Conservation (phyloP, 371 early-diverging fungal genomes). For the Sporodiniella umbellata region DNA sequence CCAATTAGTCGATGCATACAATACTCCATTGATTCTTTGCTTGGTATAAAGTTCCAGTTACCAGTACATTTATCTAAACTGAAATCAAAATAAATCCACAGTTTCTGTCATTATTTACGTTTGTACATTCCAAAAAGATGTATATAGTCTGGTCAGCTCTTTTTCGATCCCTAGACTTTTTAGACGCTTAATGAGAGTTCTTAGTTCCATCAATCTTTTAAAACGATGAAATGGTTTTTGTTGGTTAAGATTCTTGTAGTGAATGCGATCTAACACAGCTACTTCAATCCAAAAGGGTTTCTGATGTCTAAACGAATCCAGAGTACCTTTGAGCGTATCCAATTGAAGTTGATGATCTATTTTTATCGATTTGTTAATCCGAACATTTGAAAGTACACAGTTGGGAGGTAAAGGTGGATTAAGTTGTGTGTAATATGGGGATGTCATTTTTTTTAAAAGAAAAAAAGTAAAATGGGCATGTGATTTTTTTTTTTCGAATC, state of each 20-base stretch:
- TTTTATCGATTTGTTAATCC: constrained; percentile 24
- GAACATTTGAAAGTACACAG: constrained; percentile 16
- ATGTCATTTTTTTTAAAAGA: background rate
- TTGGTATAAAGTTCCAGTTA: constrained; percentile 31
- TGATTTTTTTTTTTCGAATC: background rate
- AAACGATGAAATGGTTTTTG: constrained; percentile 41
- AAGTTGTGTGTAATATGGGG: constrained; percentile 20
- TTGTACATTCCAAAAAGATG: constrained; percentile 33
- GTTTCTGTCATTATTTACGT: constrained; percentile 13
- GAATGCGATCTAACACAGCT: constrained; percentile 26
- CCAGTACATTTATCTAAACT: constrained; percentile 22
- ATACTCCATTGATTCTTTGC: constrained; percentile 34
- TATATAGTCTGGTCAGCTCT: constrained; percentile 24
- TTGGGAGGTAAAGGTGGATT: constrained; percentile 20
- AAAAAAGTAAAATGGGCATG: background rate
- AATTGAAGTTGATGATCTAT: constrained; percentile 26
- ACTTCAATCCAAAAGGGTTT: constrained; percentile 39
- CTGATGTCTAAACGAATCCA: constrained; percentile 16
- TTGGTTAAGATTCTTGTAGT: constrained; percentile 36
- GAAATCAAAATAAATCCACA: background rate
- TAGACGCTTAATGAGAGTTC: constrained; percentile 31
- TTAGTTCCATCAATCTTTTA: constrained; percentile 21
- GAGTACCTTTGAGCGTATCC: constrained; percentile 5
- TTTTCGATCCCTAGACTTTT: constrained; percentile 24
- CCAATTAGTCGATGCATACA: constrained; percentile 37